Conservation (phyloP, 2,329 filamentous ascomycete genomes). For the Thermothelomyces thermophilus region DNA sequence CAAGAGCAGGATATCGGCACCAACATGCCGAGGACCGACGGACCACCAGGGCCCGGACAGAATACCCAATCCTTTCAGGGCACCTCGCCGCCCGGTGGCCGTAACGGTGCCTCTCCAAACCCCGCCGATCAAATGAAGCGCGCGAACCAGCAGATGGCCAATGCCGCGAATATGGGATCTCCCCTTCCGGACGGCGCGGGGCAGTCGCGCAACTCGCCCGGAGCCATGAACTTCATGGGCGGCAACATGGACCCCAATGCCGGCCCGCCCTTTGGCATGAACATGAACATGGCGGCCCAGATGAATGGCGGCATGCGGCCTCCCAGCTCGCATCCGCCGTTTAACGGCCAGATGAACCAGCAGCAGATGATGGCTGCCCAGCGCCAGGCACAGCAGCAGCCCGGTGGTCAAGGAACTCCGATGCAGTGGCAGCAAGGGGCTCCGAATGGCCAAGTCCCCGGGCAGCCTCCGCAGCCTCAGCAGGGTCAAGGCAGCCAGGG, state of each 20-base stretch:
- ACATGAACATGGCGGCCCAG: conserved; percentile 47
- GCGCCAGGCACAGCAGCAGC: conserved; percentile 36
- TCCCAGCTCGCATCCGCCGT: conserved; percentile 60
- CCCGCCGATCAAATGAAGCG: conserved; percentile 75
- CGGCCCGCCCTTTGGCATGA: conserved; percentile 50
- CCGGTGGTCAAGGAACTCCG: conserved; percentile 41
- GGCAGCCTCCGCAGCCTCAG: conserved; percentile 42
- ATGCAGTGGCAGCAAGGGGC: conserved; percentile 41
- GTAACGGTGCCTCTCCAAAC: conserved; percentile 68
- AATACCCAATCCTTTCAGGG: conserved; percentile 61
- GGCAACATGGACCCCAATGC: conserved; percentile 57
- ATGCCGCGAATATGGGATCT: conserved; percentile 57
- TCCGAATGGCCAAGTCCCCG: conserved; percentile 39
- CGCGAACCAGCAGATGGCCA: conserved; percentile 66
- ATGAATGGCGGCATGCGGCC: conserved; percentile 63
- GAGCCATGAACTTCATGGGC: conserved; percentile 54
- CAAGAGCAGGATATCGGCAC: conserved; percentile 62
- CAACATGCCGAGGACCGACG: conserved; percentile 43
- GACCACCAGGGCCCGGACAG: conserved; percentile 47
- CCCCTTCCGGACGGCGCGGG: conserved; percentile 59
- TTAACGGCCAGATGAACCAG: conserved; percentile 52
- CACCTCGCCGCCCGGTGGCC: conserved; percentile 62
- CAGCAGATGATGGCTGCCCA: conserved; percentile 52
- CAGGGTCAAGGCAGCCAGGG: conserved; percentile 59
- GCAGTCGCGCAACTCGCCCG: conserved; percentile 60